Evolutionary conservation across 805 yeast species (phyloP).

Genomic region (Schizosaccharomyces osmophilus): DNA sequence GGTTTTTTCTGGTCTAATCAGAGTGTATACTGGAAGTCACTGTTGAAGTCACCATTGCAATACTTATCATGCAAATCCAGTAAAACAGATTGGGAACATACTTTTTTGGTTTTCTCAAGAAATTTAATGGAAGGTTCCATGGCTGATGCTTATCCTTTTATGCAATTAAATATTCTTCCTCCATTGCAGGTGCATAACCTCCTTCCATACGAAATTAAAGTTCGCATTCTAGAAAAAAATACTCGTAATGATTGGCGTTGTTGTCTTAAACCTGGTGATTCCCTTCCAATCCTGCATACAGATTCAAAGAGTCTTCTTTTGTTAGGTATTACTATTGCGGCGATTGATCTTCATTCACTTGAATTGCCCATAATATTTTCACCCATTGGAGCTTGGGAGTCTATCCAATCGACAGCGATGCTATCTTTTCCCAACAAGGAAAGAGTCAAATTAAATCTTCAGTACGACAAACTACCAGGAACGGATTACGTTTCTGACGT

Average conservation of each 20-base stretch:
- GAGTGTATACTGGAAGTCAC: constrained; percentile 37
- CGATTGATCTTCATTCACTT: not conserved
- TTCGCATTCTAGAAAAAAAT: constrained; percentile 9
- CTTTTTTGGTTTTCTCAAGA: constrained; percentile 45
- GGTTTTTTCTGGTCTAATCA: constrained; percentile 46
- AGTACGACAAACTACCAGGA: not conserved
- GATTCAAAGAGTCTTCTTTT: not conserved
- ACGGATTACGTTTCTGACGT: not conserved
- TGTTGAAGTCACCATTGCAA: constrained; percentile 15
- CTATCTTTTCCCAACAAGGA: not conserved
- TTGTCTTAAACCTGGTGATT: not conserved
- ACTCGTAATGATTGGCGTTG: not conserved
- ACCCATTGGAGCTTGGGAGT: not conserved
- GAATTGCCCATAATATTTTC: not conserved
- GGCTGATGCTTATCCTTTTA: constrained; percentile 51
- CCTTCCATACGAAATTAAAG: constrained; percentile 57
- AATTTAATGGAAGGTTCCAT: constrained; percentile 28
- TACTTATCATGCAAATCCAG: not conserved
- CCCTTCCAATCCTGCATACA: not conserved
- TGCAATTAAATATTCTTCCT: constrained; percentile 53
- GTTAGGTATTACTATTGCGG: not conserved
- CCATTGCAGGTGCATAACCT: constrained; percentile 71
- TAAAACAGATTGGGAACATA: constrained; percentile 19
- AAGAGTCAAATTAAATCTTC: not conserved
- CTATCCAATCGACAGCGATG: not conserved